These are phyloP conservation scores for Coelastrella sp. DNA, from an alignment of 139 green algal genomes.

Conservation along the genomic window DNA sequence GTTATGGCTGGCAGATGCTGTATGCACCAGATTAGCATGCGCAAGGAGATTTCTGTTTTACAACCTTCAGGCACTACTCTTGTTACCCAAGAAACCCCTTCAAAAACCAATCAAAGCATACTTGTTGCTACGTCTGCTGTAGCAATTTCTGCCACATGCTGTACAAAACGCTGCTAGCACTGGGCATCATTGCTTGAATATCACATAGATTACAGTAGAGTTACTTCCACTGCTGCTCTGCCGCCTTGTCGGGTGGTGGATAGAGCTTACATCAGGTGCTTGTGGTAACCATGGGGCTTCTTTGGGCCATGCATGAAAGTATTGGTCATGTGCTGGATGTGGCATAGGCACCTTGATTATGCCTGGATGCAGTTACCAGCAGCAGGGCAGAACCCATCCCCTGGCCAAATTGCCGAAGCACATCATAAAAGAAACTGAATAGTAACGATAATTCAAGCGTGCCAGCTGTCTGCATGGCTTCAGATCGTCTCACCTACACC, in stretches of 20 bases:
- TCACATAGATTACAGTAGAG: neutral
- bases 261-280: constrained; percentile 4
- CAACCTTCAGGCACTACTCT: too few relatives aligned
- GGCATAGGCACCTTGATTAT: constrained; percentile 28
- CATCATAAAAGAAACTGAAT: too few relatives aligned
- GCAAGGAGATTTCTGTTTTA: too few relatives aligned
- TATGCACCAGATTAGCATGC: neutral
- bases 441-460: too few relatives aligned
- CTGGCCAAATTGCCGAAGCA: too few relatives aligned
- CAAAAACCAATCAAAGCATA: too few relatives aligned
- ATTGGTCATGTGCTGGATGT: constrained; percentile 23
- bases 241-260: neutral
- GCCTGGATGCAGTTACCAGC: constrained; percentile 1
- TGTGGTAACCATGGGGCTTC: neutral
- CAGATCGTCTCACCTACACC: too few relatives aligned
- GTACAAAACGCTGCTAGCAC: neutral
- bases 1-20: too few relatives aligned
- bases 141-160: neutral
- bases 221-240: neutral
- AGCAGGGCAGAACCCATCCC: neutral
- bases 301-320: neutral
- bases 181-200: neutral
- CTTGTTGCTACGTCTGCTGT: neutral
- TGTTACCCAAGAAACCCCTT: neutral
- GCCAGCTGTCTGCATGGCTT: too few relatives aligned